These are phyloP conservation scores for Erucastrum elatum DNA, from an alignment of 345 rosid species.

Conservation along the genomic window DNA sequence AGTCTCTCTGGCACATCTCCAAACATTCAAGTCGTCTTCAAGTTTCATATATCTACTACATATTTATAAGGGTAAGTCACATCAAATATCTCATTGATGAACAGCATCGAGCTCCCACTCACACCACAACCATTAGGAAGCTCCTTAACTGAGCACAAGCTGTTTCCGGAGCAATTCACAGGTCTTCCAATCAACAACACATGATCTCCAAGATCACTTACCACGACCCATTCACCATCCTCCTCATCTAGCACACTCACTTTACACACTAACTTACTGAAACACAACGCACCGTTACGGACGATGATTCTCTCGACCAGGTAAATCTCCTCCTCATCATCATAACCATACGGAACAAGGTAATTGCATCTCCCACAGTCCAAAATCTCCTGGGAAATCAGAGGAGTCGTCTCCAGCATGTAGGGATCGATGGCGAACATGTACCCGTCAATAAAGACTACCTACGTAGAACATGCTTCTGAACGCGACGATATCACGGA, in stretches of 20 bases:
- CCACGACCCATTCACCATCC: not conserved
- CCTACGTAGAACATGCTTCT: too few relatives aligned
- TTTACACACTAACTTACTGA: not conserved
- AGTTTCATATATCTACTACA: not conserved
- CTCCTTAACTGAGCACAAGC: not conserved
- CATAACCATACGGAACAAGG: not conserved
- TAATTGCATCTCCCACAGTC: not conserved
- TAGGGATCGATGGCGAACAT: too few relatives aligned
- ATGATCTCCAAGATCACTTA: not conserved
- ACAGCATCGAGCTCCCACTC: conserved; percentile 7
- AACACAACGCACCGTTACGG: not conserved
- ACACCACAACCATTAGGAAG: conserved; percentile 19
- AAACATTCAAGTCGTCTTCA: not conserved
- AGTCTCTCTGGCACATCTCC: not conserved
- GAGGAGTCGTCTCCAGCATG: too few relatives aligned
- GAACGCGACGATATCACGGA: too few relatives aligned
- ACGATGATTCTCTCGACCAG: not conserved
- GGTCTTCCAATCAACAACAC: not conserved
- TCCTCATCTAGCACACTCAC: not conserved
- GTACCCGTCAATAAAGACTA: too few relatives aligned
- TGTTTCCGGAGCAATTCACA: not conserved
- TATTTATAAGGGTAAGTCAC: not conserved
- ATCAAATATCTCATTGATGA: not conserved
- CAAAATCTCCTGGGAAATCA: too few relatives aligned
- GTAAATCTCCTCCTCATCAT: conserved; percentile 8